Base-by-base conservation (phyloP, 805 yeast genomes). In the Wickerhamiella dianesei region DNA sequence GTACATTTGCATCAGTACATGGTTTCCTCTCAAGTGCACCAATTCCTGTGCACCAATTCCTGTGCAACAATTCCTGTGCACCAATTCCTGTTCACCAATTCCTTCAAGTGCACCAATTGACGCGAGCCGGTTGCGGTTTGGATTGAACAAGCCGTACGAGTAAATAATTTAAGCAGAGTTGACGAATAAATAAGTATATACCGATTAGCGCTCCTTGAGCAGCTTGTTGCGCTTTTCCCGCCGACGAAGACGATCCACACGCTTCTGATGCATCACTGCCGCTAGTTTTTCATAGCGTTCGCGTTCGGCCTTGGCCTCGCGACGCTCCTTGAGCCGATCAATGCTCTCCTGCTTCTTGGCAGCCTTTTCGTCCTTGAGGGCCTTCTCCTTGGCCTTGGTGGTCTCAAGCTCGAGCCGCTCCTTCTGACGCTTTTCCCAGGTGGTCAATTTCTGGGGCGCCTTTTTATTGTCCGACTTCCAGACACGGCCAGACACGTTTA, bases 201-300 rank as follows among this genome's bases (percentile, higher is more conserved):
- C 16, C 8, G 9, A 20, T 48, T 55, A 82, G 64, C 96, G 95
- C 61, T 88, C 97, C 63, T 80, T 86, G 62, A 88, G 77, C 59
- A 87, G 70, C 68, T 89, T 89, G 69, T 88, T 89, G 68, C 97
- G 80, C 81, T 89, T 89, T 62, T 89, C 98, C 61, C 82, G 79
- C 70, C 82, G 80, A 68, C 82, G 80, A 67, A 89, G 63, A 66
- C 98, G 76, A 53, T 87, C 97, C 37, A 87, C 83, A 70, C 78
- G 82, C 79, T 87, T 88, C 40, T 82, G 82, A 61, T 86, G 89
- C 95, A 89, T 84, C 65, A 82, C 85, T 48, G 76, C 73, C 12
- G 95, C 92, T 61, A 89, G 62, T 59, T 71, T 71, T 59, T 82
- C 94, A 60, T 79, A 84, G 57, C 98, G 76, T 62, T 89, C 96